phyloP scores from a whole-genome alignment of 2,329 filamentous ascomycete species.

The Pseudogymnoascus sp. region DNA sequence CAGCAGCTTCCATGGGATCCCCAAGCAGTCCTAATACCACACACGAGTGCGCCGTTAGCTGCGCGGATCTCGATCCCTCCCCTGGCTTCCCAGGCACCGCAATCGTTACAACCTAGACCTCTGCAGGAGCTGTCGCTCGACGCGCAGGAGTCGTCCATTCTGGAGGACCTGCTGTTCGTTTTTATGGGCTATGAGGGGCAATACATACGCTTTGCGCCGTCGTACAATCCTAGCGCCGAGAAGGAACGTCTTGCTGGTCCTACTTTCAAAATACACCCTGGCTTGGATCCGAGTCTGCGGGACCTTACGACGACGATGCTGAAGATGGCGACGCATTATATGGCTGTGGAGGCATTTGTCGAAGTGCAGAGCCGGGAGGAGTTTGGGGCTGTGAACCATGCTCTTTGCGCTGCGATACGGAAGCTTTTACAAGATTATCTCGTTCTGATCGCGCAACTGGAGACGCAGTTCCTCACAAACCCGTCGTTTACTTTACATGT shows the following conservation, averaged over 20 bases:
- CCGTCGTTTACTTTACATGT: conserved; percentile 86
- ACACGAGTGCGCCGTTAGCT: conserved; percentile 46
- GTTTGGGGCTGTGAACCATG: conserved; percentile 91
- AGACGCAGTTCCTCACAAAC: conserved; percentile 86
- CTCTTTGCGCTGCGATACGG: conserved; percentile 87
- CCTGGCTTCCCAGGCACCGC: conserved; percentile 64
- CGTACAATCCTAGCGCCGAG: conserved; percentile 76
- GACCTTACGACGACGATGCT: conserved; percentile 85
- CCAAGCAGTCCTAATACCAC: conserved; percentile 62
- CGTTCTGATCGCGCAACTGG: conserved; percentile 83
- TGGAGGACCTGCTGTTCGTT: conserved; percentile 87
- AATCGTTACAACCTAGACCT: conserved; percentile 56
- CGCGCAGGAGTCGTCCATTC: conserved; percentile 74
- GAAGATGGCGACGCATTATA: conserved; percentile 89
- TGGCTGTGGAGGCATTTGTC: conserved; percentile 82
- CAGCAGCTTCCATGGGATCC: conserved; percentile 65
- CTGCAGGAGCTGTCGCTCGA: conserved; percentile 67
- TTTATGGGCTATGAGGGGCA: conserved; percentile 99
- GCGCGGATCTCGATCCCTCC: conserved; percentile 54
- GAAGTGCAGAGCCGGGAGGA: conserved; percentile 90
- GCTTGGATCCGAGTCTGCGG: conserved; percentile 82
- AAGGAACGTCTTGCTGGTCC: conserved; percentile 81
- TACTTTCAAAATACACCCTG: conserved; percentile 66
- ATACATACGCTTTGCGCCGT: conserved; percentile 78
- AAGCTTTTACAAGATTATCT: conserved; percentile 90